Percentiles rank a stretch among this genome's conserved stretches.
Conservation (phyloP, 768 basidiomycete genomes). For the Serendipita vermifera region DNA sequence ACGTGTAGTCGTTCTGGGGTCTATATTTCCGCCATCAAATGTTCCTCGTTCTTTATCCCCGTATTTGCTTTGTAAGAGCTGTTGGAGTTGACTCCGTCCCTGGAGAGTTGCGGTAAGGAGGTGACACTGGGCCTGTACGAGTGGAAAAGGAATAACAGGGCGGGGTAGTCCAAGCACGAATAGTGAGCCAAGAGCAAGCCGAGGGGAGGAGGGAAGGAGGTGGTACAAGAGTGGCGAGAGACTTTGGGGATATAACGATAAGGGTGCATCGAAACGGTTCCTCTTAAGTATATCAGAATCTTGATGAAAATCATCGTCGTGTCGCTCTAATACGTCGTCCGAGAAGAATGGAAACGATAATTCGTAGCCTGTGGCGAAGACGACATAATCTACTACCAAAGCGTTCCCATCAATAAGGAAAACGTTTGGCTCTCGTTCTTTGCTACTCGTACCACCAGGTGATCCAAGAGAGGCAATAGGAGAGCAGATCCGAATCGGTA, state of each 20-base stretch:
- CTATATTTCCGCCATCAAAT: not conserved
- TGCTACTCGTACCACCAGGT: conserved; percentile 25
- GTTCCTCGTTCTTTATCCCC: conserved; percentile 31
- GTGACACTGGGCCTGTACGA: conserved; percentile 65
- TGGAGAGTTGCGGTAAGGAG: conserved; percentile 45
- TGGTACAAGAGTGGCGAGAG: conserved; percentile 62
- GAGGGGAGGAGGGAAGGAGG: conserved; percentile 42
- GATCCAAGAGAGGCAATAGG: conserved; percentile 7
- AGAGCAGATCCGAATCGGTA: conserved; percentile 22
- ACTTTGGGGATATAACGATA: no score
- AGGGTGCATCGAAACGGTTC: no score
- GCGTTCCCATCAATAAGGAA: conserved; percentile 45
- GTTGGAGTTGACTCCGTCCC: not conserved
- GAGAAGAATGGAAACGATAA: conserved; percentile 51
- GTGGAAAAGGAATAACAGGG: conserved; percentile 56
- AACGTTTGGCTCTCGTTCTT: no score
- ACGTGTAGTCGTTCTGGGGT: conserved; percentile 20
- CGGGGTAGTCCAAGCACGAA: conserved; percentile 54
- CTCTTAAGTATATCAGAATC: no score
- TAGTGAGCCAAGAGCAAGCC: conserved; percentile 36
- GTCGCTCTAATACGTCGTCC: conserved; percentile 24
- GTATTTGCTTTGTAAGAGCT: not conserved
- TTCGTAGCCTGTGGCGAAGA: conserved; percentile 69
- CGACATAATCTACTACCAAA: conserved; percentile 47
- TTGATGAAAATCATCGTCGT: no score